Evolutionary conservation across 1,139 yeast genomes (phyloP), one percentile per base, ranked within the genome.

Genomic region (Suhomyces terraborum): DNA sequence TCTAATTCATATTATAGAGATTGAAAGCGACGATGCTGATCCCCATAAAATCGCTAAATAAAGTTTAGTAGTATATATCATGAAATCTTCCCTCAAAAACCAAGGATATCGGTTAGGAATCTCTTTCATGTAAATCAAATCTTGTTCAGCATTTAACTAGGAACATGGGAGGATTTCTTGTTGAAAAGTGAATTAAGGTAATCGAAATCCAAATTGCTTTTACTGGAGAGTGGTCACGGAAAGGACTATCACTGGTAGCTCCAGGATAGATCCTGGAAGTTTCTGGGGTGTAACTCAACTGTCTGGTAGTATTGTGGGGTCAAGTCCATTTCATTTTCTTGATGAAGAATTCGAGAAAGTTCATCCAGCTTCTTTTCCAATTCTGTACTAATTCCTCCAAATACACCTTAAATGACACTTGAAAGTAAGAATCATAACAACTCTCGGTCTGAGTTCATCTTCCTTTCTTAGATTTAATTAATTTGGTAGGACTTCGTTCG

Each of bases 361-460:
- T 75, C 80, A 5, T 4, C 80, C 80, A 53, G 75, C 79, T 37
- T 71, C 73, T 52, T 80, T 58, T 2, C 80, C 79, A n/a, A 67
- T 70, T 2, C 77, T 77, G 42, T 66, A 69, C 48, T 73, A 72
- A 8, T 58, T 56, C 69, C 74, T n/a, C n/a, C n/a, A n/a, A n/a
- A n/a, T n/a, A n/a, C n/a, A n/a, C n/a, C n/a, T n/a, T n/a, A n/a
- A n/a, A n/a, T n/a, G n/a, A n/a, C n/a, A n/a, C n/a, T n/a, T n/a
- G n/a, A n/a, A n/a, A n/a, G n/a, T n/a, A n/a, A n/a, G n/a, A n/a
- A n/a, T n/a, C n/a, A n/a, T n/a, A n/a, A n/a, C n/a, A n/a, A n/a
- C n/a, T n/a, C n/a, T n/a, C n/a, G n/a, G n/a, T n/a, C n/a, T n/a
- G n/a, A n/a, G n/a, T n/a, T n/a, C n/a, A n/a, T n/a, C n/a, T n/a